Evolutionary conservation across 75 land plant genomes (phyloP).

Genomic region (Sequoiadendron giganteum): DNA sequence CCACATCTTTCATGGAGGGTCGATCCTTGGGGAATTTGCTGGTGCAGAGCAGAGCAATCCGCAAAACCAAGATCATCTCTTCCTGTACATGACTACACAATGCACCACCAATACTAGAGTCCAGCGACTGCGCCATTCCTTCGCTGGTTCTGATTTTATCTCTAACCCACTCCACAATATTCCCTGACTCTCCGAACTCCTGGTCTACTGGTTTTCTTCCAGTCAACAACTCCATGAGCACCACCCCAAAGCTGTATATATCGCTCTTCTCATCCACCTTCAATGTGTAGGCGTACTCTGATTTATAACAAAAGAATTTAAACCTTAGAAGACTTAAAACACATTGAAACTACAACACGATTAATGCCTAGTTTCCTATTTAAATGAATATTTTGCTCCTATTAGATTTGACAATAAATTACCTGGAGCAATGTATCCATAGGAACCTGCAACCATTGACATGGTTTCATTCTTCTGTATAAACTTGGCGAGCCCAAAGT

Average conservation of each 20-base stretch:
- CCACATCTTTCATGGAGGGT: constrained; percentile 93
- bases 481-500: constrained; percentile 77
- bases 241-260: constrained; percentile 84
- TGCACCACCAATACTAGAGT: constrained; percentile 38
- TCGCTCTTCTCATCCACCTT: constrained; percentile 82
- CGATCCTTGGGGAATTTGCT: constrained; percentile 79
- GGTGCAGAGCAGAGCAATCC: constrained; percentile 88
- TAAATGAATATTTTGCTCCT: not conserved
- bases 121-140: constrained; percentile 47
- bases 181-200: constrained; percentile 61
- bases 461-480: constrained; percentile 59
- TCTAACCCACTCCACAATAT: constrained; percentile 66
- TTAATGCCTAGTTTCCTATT: not conserved
- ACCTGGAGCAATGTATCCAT: constrained; percentile 96
- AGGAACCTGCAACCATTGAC: constrained; percentile 83
- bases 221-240: constrained; percentile 68
- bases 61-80: constrained; percentile 74
- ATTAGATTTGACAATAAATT: not conserved
- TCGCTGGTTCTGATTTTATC: constrained; percentile 28
- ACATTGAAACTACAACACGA: not conserved
- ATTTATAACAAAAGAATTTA: not conserved
- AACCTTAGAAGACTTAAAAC: not conserved
- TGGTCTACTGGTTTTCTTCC: constrained; percentile 59
- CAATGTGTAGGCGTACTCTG: constrained; percentile 73
- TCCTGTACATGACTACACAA: constrained; percentile 64